Conservation (phyloP, 805 yeast species). For the Metschnikowia lunata region DNA sequence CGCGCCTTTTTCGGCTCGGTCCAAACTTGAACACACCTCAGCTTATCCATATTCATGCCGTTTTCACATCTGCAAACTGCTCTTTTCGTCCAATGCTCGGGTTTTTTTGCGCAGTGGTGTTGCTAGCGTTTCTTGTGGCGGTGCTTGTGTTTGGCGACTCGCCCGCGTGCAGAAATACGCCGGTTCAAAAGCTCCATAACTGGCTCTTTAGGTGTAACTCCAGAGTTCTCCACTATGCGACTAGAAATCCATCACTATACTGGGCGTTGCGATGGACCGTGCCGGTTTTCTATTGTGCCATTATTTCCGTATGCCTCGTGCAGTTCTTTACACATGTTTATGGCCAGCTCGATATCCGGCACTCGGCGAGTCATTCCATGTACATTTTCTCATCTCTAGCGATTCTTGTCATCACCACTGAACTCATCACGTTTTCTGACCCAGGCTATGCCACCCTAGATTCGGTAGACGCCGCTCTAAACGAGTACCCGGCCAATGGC, state of each 20-base stretch:
- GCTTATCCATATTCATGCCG: too few relatives aligned
- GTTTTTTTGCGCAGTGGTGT: conserved; percentile 4
- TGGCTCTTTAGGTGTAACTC: conserved; percentile 7
- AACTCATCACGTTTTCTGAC: conserved; percentile 35
- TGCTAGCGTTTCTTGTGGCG: conserved; percentile 17
- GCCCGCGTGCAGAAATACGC: conserved; percentile 37
- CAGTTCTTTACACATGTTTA: conserved; percentile 30
- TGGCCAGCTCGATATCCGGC: conserved; percentile 11
- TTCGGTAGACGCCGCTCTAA: conserved; percentile 10
- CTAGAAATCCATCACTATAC: conserved; percentile 5
- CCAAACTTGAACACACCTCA: too few relatives aligned
- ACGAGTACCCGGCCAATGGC: conserved; percentile 39
- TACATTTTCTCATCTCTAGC: conserved; percentile 30
- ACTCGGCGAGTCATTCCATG: conserved; percentile 8
- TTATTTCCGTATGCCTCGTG: conserved; percentile 32
- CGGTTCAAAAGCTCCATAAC: conserved; percentile 23
- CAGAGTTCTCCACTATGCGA: conserved; percentile 2
- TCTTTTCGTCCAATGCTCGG: conserved; percentile 6
- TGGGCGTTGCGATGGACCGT: conserved; percentile 38
- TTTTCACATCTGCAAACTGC: too few relatives aligned
- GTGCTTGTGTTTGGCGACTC: conserved; percentile 46
- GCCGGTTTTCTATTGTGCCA: conserved; percentile 37
- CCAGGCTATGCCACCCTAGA: conserved; percentile 36
- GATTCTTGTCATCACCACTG: conserved; percentile 31
- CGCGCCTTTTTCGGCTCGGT: too few relatives aligned